These are phyloP conservation scores for Beauveria sp. DNA, from an alignment of 2,329 filamentous ascomycete genomes.

Conservation along the genomic window DNA sequence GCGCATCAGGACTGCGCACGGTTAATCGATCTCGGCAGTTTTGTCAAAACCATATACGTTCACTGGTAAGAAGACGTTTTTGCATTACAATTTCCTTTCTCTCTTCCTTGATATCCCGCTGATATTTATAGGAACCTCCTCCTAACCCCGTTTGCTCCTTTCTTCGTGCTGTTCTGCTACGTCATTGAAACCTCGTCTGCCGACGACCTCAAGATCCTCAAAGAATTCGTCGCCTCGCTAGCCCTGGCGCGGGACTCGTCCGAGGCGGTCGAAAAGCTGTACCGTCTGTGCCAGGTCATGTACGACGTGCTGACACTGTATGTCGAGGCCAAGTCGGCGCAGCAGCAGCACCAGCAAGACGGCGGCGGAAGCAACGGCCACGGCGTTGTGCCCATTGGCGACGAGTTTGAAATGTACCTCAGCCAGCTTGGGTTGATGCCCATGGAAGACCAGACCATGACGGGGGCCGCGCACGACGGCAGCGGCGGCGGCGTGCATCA, in stretches of 20 bases:
- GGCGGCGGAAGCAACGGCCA: slow-evolving; percentile 14
- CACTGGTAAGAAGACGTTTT: slow-evolving; percentile 36
- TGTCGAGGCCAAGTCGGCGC: slow-evolving; percentile 48
- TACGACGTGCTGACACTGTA: slow-evolving; percentile 54
- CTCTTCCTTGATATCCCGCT: background rate
- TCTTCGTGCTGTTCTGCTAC: slow-evolving; percentile 52
- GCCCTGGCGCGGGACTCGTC: slow-evolving; percentile 43
- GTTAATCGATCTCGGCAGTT: slow-evolving; percentile 30
- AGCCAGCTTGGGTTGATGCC: slow-evolving; percentile 55
- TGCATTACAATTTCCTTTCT: background rate
- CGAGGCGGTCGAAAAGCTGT: slow-evolving; percentile 51
- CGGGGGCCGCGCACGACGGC: slow-evolving; percentile 13
- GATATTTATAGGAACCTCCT: slow-evolving; percentile 38
- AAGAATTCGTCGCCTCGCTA: slow-evolving; percentile 49
- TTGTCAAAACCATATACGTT: slow-evolving; percentile 39
- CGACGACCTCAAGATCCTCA: slow-evolving; percentile 46
- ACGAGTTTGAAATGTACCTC: slow-evolving; percentile 58
- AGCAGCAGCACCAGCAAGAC: slow-evolving; percentile 31
- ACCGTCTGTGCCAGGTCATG: slow-evolving; percentile 55
- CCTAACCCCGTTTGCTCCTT: slow-evolving; percentile 50
- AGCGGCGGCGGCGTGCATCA: slow-evolving; percentile 14
- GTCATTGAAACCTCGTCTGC: slow-evolving; percentile 46
- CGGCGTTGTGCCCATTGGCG: slow-evolving; percentile 39
- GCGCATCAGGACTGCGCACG: slow-evolving; percentile 38
- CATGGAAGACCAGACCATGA: slow-evolving; percentile 23